These are phyloP conservation scores for Bruguiera hainesii DNA, from an alignment of 441 rosid species.

Conservation along the genomic window DNA sequence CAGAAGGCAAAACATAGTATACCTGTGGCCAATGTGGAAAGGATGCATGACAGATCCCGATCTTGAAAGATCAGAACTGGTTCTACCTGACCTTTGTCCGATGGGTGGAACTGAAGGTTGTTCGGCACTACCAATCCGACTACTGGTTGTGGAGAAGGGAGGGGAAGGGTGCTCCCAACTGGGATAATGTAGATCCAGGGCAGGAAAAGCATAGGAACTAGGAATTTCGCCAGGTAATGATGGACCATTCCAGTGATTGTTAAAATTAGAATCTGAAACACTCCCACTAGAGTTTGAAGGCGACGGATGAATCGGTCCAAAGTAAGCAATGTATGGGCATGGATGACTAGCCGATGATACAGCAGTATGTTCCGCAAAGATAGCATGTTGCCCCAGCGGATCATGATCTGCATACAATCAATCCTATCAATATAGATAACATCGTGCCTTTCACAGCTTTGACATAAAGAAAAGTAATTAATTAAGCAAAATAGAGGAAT, in stretches of 20 bases:
- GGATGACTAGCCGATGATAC: constrained; percentile 49
- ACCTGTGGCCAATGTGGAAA: constrained; percentile 52
- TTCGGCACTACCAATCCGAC: constrained; percentile 42
- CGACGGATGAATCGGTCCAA: constrained; percentile 46
- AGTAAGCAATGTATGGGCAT: constrained; percentile 54
- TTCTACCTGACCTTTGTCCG: constrained; percentile 40
- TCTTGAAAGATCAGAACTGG: constrained; percentile 39
- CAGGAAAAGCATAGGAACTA: constrained; percentile 51
- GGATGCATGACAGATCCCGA: constrained; percentile 46
- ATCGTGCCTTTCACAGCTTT: neutral
- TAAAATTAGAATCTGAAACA: constrained; percentile 39
- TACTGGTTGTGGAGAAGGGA: constrained; percentile 37
- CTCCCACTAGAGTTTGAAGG: constrained; percentile 37
- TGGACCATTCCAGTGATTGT: constrained; percentile 54
- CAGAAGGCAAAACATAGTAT: neutral
- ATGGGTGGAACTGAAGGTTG: constrained; percentile 40
- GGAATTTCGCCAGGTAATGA: constrained; percentile 42
- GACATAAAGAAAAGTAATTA: neutral
- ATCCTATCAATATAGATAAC: neutral
- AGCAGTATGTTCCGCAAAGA: constrained; percentile 40
- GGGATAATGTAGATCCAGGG: constrained; percentile 44
- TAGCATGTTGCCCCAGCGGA: constrained; percentile 40
- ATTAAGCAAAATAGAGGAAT: constrained; percentile 3
- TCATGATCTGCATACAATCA: constrained; percentile 51
- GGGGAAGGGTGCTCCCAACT: constrained; percentile 48